Conservation (phyloP, 768 basidiomycete genomes). For the Termitomyces sp. region DNA sequence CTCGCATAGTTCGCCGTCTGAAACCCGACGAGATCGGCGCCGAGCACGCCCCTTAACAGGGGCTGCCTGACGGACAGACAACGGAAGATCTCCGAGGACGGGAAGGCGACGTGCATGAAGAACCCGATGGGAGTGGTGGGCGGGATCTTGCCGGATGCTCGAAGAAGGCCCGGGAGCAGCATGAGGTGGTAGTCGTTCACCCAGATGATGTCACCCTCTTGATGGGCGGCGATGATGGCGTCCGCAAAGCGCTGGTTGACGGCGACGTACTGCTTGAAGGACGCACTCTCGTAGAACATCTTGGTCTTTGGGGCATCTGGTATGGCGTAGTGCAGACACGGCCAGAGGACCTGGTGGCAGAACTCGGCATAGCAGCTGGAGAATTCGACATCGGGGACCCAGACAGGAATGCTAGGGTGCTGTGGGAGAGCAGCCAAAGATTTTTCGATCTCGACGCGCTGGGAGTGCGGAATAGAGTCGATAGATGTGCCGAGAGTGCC, state of each 20-base stretch:
- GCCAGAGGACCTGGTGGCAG: conserved; percentile 89
- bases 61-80: conserved; percentile 77
- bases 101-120: conserved; percentile 97
- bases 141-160: conserved; percentile 51
- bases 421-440: conserved; percentile 31
- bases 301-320: conserved; percentile 87
- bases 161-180: conserved; percentile 83
- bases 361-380: conserved; percentile 79
- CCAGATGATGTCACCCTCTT: conserved; percentile 89
- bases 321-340: conserved; percentile 79
- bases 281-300: conserved; percentile 69
- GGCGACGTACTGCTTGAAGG: conserved; percentile 80
- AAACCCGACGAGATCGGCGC: conserved; percentile 89
- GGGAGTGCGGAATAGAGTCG: conserved; percentile 51
- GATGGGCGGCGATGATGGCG: conserved; percentile 71
- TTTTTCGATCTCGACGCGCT: conserved; percentile 50
- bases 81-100: conserved; percentile 91
- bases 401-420: conserved; percentile 46
- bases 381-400: conserved; percentile 80
- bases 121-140: conserved; percentile 72
- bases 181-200: conserved; percentile 97
- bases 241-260: conserved; percentile 92
- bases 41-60: conserved; percentile 84
- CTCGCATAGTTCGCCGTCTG: conserved; percentile 81
- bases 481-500: conserved; percentile 73